Conservation (phyloP, 208 protist species). For the Trypanosoma brucei region DNA sequence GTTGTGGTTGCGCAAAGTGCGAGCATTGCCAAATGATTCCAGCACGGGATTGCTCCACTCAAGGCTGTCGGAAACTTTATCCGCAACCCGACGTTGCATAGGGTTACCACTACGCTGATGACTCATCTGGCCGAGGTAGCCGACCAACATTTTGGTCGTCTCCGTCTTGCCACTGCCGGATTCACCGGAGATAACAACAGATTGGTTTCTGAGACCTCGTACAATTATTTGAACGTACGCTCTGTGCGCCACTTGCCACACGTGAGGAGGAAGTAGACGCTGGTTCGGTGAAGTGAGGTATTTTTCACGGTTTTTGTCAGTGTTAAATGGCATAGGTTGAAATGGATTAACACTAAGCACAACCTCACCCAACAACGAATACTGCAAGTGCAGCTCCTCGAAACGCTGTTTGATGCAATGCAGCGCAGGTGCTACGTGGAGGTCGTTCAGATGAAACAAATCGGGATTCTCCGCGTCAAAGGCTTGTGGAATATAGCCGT, state of each 20-base stretch:
- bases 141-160: slow-evolving; percentile 85
- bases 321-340: slow-evolving; percentile 78
- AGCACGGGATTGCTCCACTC: slow-evolving; percentile 90
- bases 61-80: slow-evolving; percentile 67
- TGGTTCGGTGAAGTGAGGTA: slow-evolving; percentile 65
- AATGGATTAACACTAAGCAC: slow-evolving; percentile 93
- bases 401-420: slow-evolving; percentile 89
- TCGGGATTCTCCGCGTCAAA: slow-evolving; percentile 70
- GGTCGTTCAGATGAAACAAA: slow-evolving; percentile 83
- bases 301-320: slow-evolving; percentile 56
- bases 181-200: slow-evolving; percentile 93
- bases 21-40: slow-evolving; percentile 93
- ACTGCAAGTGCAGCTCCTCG: slow-evolving; percentile 75
- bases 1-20: slow-evolving; percentile 91
- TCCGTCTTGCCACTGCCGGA: slow-evolving; percentile 95
- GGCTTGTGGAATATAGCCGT: slow-evolving; percentile 72
- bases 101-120: slow-evolving; percentile 68
- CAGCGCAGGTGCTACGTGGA: slow-evolving; percentile 87
- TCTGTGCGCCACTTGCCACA: slow-evolving; percentile 88
- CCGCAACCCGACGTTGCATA: slow-evolving; percentile 57
- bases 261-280: slow-evolving; percentile 75
- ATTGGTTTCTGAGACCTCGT: slow-evolving; percentile 78
- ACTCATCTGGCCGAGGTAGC: slow-evolving; percentile 83
- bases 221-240: slow-evolving; percentile 78
- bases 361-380: slow-evolving; percentile 91